Evolutionary conservation across 1,284 basidiomycete species (phyloP).

Genomic region (Mrakiaceae sp.): DNA sequence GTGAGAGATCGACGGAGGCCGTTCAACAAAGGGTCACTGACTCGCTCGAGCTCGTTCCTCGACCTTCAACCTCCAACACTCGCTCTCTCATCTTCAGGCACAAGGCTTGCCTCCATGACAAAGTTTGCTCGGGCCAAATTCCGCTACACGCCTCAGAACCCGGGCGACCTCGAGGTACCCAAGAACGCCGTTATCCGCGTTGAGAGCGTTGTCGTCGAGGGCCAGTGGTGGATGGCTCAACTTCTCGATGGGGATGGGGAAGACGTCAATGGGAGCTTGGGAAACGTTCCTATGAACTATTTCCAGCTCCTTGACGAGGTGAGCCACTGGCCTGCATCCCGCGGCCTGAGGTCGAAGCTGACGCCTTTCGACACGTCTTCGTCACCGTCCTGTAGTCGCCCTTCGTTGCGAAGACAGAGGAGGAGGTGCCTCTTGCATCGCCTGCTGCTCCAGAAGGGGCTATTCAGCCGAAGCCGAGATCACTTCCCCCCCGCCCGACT

Average conservation of each 20-base stretch:
- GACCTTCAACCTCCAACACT: too few relatives aligned
- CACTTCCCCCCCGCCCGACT: too few relatives aligned
- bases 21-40: too few relatives aligned
- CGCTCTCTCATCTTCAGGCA: too few relatives aligned
- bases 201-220: not conserved
- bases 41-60: too few relatives aligned
- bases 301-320: not conserved
- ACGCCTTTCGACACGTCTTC: not conserved
- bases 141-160: not conserved
- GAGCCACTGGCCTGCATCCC: not conserved
- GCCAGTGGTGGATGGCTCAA: not conserved
- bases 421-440: not conserved
- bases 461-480: too few relatives aligned
- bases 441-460: too few relatives aligned
- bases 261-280: not conserved
- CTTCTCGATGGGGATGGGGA: not conserved
- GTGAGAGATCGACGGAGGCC: too few relatives aligned
- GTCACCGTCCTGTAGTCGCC: not conserved
- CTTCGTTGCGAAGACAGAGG: not conserved
- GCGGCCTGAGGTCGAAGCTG: not conserved
- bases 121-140: not conserved
- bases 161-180: not conserved
- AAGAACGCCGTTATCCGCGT: not conserved
- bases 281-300: conserved; percentile 4
- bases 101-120: not conserved